Conservation (phyloP, 805 yeast species). For the Ogataea populi-albae region DNA sequence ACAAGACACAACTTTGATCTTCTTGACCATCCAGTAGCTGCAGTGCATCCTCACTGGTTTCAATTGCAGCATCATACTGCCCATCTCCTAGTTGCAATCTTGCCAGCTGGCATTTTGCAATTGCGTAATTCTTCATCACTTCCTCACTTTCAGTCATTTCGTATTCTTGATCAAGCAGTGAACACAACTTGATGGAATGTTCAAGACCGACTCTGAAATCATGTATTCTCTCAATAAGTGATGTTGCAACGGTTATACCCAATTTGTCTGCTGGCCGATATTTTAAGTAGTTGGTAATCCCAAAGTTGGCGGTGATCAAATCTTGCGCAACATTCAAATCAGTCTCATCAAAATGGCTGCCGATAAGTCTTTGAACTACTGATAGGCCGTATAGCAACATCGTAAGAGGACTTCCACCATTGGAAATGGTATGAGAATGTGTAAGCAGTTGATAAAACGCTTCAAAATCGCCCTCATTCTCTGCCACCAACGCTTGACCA, state of each 20-base stretch:
- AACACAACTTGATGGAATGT: constrained; percentile 45
- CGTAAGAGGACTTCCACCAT: constrained; percentile 67
- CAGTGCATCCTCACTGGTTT: constrained; percentile 53
- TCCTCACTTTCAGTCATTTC: constrained; percentile 15
- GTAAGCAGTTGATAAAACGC: constrained; percentile 61
- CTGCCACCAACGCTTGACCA: constrained; percentile 70
- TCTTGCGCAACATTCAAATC: constrained; percentile 63
- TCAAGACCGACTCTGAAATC: constrained; percentile 54
- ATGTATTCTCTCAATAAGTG: constrained; percentile 67
- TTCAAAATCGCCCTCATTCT: constrained; percentile 45
- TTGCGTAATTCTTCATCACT: constrained; percentile 49
- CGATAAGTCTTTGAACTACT: constrained; percentile 46
- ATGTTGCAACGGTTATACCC: constrained; percentile 55
- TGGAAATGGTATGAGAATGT: constrained; percentile 76
- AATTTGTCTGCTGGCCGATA: constrained; percentile 54
- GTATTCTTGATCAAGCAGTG: constrained; percentile 32
- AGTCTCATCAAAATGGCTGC: constrained; percentile 40
- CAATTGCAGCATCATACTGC: constrained; percentile 57
- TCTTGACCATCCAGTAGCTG: constrained; percentile 44
- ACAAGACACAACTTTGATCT: constrained; percentile 39
- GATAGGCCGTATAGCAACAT: constrained; percentile 69
- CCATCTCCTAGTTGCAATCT: constrained; percentile 64
- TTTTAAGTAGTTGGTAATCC: constrained; percentile 63
- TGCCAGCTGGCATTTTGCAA: constrained; percentile 66
- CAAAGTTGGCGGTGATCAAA: constrained; percentile 60